Percentiles rank a stretch among this genome's conserved stretches.
Evolutionary conservation across 2,329 filamentous ascomycete species (phyloP).

Genomic region (Cryphonectria naterciae): DNA sequence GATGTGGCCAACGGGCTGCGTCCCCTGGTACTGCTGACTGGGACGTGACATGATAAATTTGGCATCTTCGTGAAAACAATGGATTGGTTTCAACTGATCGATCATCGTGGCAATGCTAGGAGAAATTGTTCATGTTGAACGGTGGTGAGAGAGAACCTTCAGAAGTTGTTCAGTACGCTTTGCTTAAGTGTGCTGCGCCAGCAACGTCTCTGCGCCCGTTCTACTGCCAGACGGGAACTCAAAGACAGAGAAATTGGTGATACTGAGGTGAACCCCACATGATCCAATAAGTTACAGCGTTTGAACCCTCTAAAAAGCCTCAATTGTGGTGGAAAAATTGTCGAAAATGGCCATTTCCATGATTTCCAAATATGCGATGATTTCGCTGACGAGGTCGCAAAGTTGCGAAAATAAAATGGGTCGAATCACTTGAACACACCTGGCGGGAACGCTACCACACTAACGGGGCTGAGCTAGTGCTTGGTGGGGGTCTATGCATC

Average conservation of each 20-base stretch:
- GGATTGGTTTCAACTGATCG: background rate
- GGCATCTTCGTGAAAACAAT: background rate
- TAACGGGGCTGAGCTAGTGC: background rate
- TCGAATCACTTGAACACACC: background rate
- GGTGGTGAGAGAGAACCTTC: background rate
- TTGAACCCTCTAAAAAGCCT: background rate
- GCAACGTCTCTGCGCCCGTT: background rate
- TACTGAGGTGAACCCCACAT: background rate
- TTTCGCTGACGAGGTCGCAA: background rate
- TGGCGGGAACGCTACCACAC: background rate
- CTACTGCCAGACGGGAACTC: background rate
- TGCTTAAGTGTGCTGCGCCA: background rate
- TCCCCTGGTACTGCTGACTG: background rate
- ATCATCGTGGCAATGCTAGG: background rate
- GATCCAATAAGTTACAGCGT: background rate
- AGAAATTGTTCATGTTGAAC: background rate
- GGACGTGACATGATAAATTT: background rate
- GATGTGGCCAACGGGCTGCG: background rate
- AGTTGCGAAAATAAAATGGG: background rate
- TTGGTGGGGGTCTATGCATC: background rate
- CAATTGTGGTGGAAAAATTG: background rate
- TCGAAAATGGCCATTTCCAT: background rate
- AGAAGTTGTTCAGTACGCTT: background rate
- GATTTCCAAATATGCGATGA: background rate
- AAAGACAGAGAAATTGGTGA: background rate